Evolutionary conservation across 2,329 filamentous ascomycete genomes (phyloP), one percentile per base, ranked within the genome.

Genomic region (Aspergillus neoniger): DNA sequence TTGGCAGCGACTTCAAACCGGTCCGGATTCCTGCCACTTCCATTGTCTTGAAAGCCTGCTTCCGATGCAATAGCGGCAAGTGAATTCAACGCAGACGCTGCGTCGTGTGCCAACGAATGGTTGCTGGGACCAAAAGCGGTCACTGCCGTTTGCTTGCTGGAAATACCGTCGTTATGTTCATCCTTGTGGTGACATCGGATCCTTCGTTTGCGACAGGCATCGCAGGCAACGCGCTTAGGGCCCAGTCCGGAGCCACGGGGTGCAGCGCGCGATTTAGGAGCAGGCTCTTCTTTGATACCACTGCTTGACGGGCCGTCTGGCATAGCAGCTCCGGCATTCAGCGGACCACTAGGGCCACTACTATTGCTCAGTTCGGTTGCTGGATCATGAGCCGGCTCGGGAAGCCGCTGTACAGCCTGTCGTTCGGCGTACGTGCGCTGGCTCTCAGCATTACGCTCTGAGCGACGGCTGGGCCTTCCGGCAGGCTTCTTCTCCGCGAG

Each of bases 181-280:
- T 86, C 84, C 69, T 87, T 87, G 74, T 88, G 86, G 65, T 86
- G 86, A 74, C 86, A 88, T 59, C 84, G 79, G 61, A 88, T 87
- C 54, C 85, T 81, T 58, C 85, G 82, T 70, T 85, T 85, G 41
- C 86, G 80, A 73, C 86, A 88, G 19, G 83, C 81, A 76, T 87
- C 86, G 72, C 86, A 88, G 38, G 86, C 86, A 61, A 87, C 76
- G 5, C 77, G 70, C 72, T 86, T 86, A 19, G 85, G 85, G 10
- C 85, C 85, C 41, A 87, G 77, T 51, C 85, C 84, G 15, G 84
- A 85, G 17, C 82, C 83, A 63, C 85, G 85, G 8, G 81, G 82
- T 8, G 82, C 80, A 62, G 78, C 81, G 67, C 70, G 76, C 67
- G 65, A 74, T 68, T 71, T 80, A 60, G 65, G 56, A 39, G 61